Evolutionary conservation across 2,329 filamentous ascomycete species (phyloP).

Genomic region (Calonectria leucothoes): DNA sequence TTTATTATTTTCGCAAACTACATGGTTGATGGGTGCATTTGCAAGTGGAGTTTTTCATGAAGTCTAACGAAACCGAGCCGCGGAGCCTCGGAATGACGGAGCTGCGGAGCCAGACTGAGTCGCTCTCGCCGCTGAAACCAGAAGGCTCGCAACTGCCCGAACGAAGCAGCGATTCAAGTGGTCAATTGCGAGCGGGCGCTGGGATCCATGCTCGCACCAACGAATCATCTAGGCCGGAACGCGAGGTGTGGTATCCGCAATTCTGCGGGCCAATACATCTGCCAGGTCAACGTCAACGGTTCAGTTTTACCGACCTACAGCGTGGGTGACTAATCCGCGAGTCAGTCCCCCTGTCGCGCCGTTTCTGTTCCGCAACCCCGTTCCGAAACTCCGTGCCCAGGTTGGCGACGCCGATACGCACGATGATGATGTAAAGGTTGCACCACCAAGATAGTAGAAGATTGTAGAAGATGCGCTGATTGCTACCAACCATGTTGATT

Average conservation of each 20-base stretch:
- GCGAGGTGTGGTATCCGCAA: not conserved
- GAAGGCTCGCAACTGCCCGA: not conserved
- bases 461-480: not conserved
- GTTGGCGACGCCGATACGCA: not conserved
- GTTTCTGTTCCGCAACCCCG: not conserved
- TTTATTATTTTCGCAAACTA: slow-evolving; percentile 6
- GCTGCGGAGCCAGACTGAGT: not conserved
- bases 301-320: not conserved
- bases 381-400: slow-evolving; percentile 14
- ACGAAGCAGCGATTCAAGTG: not conserved
- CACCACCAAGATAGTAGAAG: not conserved
- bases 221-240: not conserved
- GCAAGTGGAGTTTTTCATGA: not conserved
- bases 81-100: not conserved
- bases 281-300: not conserved
- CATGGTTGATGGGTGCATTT: not conserved
- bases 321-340: not conserved
- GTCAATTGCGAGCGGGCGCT: not conserved
- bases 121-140: not conserved
- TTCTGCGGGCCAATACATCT: not conserved
- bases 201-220: not conserved
- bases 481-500: not conserved
- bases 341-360: not conserved
- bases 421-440: not conserved
- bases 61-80: not conserved